Percentiles rank a stretch among this genome's conserved stretches.
These are phyloP conservation scores for Senna tora DNA, from an alignment of 306 rosid genomes.

Conservation along the genomic window DNA sequence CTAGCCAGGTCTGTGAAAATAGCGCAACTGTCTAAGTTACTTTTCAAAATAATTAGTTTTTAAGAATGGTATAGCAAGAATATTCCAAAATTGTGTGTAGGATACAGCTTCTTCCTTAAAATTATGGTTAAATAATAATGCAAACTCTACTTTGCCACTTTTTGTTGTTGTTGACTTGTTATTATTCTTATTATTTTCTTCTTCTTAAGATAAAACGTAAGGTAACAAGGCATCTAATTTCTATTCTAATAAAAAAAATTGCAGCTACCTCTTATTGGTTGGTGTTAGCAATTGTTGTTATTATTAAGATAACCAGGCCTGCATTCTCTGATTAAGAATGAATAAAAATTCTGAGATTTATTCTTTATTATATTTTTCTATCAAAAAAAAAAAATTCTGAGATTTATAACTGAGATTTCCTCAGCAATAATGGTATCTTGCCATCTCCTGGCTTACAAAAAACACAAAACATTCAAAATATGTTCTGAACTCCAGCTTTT, in stretches of 20 bases:
- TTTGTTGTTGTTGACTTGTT: slow-evolving; percentile 6
- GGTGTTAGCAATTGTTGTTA: neutral
- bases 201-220: neutral
- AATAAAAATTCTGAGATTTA: no score
- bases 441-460: neutral
- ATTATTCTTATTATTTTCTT: neutral
- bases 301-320: no score
- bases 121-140: neutral
- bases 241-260: neutral
- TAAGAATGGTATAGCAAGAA: slow-evolving; percentile 15
- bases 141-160: neutral
- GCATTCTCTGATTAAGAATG: no score
- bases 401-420: no score
- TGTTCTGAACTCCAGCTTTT: no score
- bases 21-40: slow-evolving; percentile 15
- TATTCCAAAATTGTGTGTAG: slow-evolving; percentile 12
- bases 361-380: no score
- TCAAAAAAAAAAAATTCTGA: no score
- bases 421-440: slow-evolving; percentile 5
- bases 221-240: slow-evolving; percentile 3
- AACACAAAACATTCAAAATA: no score
- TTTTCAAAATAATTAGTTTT: slow-evolving; percentile 28
- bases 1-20: slow-evolving; percentile 59
- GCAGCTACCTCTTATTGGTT: slow-evolving; percentile 8
- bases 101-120: neutral